Evolutionary conservation across 1,139 yeast genomes (phyloP).

Genomic region (Diutina scorzettiae): DNA sequence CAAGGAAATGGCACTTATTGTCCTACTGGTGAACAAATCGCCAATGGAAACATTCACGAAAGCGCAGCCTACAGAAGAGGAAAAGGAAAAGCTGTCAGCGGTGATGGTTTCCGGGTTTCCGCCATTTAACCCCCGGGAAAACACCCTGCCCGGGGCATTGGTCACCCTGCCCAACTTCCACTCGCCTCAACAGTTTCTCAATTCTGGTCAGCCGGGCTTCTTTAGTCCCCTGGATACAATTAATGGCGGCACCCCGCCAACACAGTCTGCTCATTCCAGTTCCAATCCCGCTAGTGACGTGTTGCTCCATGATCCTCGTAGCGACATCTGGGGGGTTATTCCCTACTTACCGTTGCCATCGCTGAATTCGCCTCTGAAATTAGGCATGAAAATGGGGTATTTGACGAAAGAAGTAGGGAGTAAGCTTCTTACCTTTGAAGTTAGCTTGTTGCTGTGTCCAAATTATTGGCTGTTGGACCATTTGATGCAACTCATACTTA

Average conservation of each 20-base stretch:
- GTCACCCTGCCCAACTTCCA: slow-evolving; percentile 14
- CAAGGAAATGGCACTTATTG: slow-evolving; percentile 55
- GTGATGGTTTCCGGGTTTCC: neutral
- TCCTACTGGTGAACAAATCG: slow-evolving; percentile 20
- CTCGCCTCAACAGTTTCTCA: slow-evolving; percentile 29
- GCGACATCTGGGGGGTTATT: slow-evolving; percentile 42
- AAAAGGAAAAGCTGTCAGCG: neutral
- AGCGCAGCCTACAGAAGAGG: neutral
- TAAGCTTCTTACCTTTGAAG: slow-evolving; percentile 36
- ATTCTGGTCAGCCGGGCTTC: slow-evolving; percentile 24
- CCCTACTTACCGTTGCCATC: slow-evolving; percentile 52
- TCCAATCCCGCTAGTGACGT: slow-evolving; percentile 14
- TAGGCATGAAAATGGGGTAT: slow-evolving; percentile 65
- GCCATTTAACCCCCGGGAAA: neutral
- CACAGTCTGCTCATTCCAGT: slow-evolving; percentile 7
- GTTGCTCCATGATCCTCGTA: slow-evolving; percentile 35
- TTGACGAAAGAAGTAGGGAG: slow-evolving; percentile 30
- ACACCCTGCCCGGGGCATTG: neutral
- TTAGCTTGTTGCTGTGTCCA: slow-evolving; percentile 60
- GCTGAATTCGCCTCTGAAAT: slow-evolving; percentile 57
- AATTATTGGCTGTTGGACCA: slow-evolving; percentile 43
- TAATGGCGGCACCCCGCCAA: slow-evolving; percentile 11
- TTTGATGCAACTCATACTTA: slow-evolving; percentile 46
- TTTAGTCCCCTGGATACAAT: slow-evolving; percentile 22
- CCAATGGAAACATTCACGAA: neutral